Percentiles rank a stretch among this genome's conserved stretches.
Conservation (phyloP, 768 basidiomycete species). For the Lyophyllum decastes region DNA sequence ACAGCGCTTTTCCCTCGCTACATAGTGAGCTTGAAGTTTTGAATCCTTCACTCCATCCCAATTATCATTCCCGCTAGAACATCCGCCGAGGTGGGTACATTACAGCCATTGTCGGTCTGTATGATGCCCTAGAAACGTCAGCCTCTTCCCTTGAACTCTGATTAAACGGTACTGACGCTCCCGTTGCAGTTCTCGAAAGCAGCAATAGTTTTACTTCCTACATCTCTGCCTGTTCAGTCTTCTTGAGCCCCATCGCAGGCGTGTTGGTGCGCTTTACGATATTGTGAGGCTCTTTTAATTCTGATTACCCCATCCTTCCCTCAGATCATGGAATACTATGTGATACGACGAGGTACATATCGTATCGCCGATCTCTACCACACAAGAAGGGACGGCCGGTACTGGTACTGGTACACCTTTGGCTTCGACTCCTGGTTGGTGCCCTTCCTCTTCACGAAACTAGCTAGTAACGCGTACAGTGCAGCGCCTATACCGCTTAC, state of each 20-base stretch:
- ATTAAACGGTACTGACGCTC: no score
- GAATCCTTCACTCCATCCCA: constrained; percentile 1
- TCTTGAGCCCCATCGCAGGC: constrained; percentile 78
- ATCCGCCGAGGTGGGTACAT: constrained; percentile 86
- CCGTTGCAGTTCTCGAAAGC: constrained; percentile 49
- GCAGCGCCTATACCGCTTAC: constrained; percentile 66
- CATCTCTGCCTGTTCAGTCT: constrained; percentile 80
- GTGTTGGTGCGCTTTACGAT: constrained; percentile 56
- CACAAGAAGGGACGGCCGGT: constrained; percentile 59
- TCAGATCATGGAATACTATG: constrained; percentile 78
- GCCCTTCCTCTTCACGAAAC: no score
- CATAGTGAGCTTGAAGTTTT: constrained; percentile 49
- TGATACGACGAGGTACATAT: constrained; percentile 70
- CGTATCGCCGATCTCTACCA: constrained; percentile 73
- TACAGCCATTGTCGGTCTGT: constrained; percentile 74
- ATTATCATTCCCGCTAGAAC: constrained; percentile 42
- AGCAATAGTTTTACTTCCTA: constrained; percentile 81
- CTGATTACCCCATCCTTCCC: not conserved
- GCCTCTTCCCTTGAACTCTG: not conserved
- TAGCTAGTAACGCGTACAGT: no score
- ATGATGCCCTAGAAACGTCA: constrained; percentile 72
- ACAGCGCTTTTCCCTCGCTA: constrained; percentile 78
- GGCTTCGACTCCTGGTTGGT: constrained; percentile 39
- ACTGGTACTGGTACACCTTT: constrained; percentile 64
- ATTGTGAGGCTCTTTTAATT: not conserved